Conservation (phyloP, 108 stramenopile species). For the Cyclotella choctawhatcheeana region DNA sequence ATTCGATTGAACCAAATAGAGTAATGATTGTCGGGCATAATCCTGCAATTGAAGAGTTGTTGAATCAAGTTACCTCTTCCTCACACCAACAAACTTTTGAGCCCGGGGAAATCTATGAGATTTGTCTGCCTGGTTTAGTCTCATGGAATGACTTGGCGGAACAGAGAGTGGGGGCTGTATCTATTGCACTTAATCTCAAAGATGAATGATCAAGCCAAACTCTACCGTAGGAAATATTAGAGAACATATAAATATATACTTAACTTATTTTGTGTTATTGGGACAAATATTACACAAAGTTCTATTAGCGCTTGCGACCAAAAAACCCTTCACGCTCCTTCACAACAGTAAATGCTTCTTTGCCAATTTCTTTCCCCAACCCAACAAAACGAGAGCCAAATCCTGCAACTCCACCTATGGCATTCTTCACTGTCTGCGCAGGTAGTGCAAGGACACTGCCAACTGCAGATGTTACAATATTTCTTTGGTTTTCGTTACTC, state of each 20-base stretch:
- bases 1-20: not conserved
- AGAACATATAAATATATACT: too few species aligned
- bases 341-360: conserved; percentile 67
- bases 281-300: not conserved
- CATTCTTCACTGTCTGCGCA: conserved; percentile 76
- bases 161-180: not conserved
- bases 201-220: not conserved
- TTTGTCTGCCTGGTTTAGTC: conserved; percentile 8
- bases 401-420: conserved; percentile 72
- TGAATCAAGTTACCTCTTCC: conserved; percentile 5
- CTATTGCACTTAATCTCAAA: not conserved
- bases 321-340: conserved; percentile 43
- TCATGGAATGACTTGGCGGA: conserved; percentile 11
- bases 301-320: conserved; percentile 24
- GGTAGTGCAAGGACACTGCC: conserved; percentile 76
- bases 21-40: conserved; percentile 32
- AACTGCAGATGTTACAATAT: conserved; percentile 52
- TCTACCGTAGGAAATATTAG: not conserved
- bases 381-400: conserved; percentile 75
- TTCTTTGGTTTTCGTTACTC: conserved; percentile 61
- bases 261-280: too few species aligned
- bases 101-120: conserved; percentile 18
- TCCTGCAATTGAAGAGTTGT: conserved; percentile 28
- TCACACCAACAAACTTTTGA: not conserved
- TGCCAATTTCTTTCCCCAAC: conserved; percentile 78